Percentiles rank a stretch among this genome's conserved stretches.
Evolutionary conservation across 495 filamentous ascomycete genomes (phyloP).

Genomic region (Talaromyces borbonicus): DNA sequence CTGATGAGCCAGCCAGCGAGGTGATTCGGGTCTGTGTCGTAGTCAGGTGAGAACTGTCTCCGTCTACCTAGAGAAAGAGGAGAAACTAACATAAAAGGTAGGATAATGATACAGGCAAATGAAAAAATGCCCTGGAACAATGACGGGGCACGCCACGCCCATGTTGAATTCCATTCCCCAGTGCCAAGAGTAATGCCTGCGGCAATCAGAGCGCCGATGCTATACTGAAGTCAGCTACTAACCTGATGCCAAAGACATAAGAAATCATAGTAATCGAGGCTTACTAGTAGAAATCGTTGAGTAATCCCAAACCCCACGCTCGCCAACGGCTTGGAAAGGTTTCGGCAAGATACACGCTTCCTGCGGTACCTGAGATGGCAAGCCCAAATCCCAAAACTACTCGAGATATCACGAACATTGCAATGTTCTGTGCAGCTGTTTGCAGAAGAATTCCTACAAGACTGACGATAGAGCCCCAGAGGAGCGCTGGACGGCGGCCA

Average conservation of each 20-base stretch:
- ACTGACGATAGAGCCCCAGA: slow-evolving; percentile 32
- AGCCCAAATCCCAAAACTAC: slow-evolving; percentile 35
- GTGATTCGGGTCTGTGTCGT: slow-evolving; percentile 33
- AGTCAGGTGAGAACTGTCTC: background rate
- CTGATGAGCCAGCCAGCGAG: slow-evolving; percentile 36
- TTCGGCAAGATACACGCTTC: slow-evolving; percentile 32
- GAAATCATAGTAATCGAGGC: background rate
- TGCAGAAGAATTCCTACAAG: slow-evolving; percentile 39
- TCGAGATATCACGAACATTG: slow-evolving; percentile 35
- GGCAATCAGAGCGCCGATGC: slow-evolving; percentile 35
- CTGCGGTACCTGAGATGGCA: slow-evolving; percentile 27
- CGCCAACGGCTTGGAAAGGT: slow-evolving; percentile 32
- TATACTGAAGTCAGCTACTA: background rate
- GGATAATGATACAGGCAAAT: slow-evolving; percentile 38
- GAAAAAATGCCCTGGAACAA: slow-evolving; percentile 45
- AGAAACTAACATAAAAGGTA: slow-evolving; percentile 34
- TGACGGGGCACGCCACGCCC: slow-evolving; percentile 48
- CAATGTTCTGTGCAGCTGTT: slow-evolving; percentile 37
- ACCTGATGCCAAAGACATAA: background rate
- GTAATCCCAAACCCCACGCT: slow-evolving; percentile 35
- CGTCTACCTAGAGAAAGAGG: background rate
- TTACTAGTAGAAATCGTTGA: slow-evolving; percentile 42
- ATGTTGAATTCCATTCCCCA: slow-evolving; percentile 33
- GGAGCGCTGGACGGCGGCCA: slow-evolving; percentile 35
- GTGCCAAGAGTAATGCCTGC: slow-evolving; percentile 45